phyloP scores from a whole-genome alignment of 148 eudicot species.

The Selenicereus undatus region DNA sequence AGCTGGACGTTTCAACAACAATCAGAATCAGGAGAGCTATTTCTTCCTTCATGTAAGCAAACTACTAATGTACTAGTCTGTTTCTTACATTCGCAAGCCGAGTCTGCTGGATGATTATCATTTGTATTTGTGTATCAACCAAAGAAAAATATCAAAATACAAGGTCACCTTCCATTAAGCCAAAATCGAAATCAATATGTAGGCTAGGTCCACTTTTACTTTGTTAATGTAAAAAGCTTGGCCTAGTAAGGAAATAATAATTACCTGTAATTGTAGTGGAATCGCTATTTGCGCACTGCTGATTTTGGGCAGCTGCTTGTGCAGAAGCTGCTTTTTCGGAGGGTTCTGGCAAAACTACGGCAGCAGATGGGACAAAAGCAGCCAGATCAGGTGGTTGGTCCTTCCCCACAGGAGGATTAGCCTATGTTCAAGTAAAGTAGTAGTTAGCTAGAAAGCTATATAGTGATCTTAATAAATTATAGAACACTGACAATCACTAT shows the following conservation, averaged over 20 bases:
- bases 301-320: conserved; percentile 32
- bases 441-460: conserved; percentile 7
- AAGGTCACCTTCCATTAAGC: neutral
- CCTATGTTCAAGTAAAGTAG: conserved; percentile 37
- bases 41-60: too few relatives aligned
- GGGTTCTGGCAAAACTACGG: conserved; percentile 36
- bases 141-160: neutral
- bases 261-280: conserved; percentile 43
- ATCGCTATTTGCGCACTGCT: conserved; percentile 23
- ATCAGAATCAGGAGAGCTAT: too few relatives aligned
- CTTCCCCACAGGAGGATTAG: conserved; percentile 82
- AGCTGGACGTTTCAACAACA: too few relatives aligned
- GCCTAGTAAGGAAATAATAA: neutral
- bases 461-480: neutral
- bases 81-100: neutral
- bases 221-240: neutral
- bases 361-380: conserved; percentile 69
- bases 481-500: neutral
- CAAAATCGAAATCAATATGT: neutral
- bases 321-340: conserved; percentile 40
- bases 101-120: neutral
- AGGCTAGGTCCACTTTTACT: neutral
- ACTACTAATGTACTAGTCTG: too few relatives aligned
- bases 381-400: conserved; percentile 99
- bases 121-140: neutral